phyloP scores from a whole-genome alignment of 768 basidiomycete species.

The Calocera viscosa region DNA sequence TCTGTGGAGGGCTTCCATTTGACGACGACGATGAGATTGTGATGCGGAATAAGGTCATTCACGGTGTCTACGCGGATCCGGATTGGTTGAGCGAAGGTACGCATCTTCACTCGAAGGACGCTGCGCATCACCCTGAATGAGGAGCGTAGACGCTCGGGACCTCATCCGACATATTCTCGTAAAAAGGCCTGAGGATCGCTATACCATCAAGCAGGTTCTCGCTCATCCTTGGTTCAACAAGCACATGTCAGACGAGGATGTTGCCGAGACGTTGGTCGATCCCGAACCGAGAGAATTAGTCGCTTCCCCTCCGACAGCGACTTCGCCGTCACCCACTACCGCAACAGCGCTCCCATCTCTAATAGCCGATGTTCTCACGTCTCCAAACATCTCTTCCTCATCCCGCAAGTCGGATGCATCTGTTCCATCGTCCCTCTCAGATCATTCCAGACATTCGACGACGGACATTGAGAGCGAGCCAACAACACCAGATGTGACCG shows the following conservation, averaged over 20 bases:
- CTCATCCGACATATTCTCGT: conserved; percentile 66
- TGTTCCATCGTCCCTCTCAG: conserved; percentile 13
- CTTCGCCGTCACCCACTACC: neutral
- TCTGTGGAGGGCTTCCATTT: conserved; percentile 82
- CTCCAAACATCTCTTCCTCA: neutral
- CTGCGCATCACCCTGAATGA: conserved; percentile 13
- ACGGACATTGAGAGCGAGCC: neutral
- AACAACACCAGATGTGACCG: conserved; percentile 12
- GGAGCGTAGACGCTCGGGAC: conserved; percentile 60
- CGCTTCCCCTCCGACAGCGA: neutral
- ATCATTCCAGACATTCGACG: conserved; percentile 13
- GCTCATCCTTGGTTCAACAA: conserved; percentile 71
- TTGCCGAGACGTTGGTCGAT: conserved; percentile 14
- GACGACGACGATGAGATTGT: conserved; percentile 76
- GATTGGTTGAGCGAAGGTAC: conserved; percentile 80
- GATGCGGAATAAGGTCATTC: conserved; percentile 75
- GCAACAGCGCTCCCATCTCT: neutral
- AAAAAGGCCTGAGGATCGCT: conserved; percentile 61
- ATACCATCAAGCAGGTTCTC: conserved; percentile 74
- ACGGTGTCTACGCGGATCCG: conserved; percentile 81
- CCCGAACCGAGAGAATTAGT: conserved; percentile 1
- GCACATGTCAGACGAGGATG: conserved; percentile 18
- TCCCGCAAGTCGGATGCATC: conserved; percentile 2
- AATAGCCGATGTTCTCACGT: neutral
- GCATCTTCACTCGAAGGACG: conserved; percentile 14